Percentiles rank a stretch among this genome's conserved stretches.
phyloP scores from a whole-genome alignment of 1,284 basidiomycete genomes.

The Coriolopsis trogii region DNA sequence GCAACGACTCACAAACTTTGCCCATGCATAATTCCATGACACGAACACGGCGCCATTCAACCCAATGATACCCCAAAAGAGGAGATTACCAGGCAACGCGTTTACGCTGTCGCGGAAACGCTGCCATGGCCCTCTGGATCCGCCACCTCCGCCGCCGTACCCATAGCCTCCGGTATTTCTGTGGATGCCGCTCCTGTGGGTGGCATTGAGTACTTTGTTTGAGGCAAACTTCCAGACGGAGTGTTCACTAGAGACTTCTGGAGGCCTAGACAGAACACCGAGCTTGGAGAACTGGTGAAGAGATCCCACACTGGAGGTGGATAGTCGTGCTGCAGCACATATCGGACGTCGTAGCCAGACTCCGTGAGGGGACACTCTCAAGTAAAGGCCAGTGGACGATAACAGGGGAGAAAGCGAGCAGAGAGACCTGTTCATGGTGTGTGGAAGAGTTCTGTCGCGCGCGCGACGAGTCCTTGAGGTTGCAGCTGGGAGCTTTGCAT shows the following conservation, averaged over 20 bases:
- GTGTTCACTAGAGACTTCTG: not conserved
- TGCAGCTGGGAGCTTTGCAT: not conserved
- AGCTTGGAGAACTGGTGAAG: not conserved
- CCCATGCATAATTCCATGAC: constrained; percentile 43
- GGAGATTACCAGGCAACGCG: constrained; percentile 36
- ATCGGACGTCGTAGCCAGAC: constrained; percentile 2
- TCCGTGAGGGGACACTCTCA: not conserved
- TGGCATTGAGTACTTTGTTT: constrained; percentile 25
- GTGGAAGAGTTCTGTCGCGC: no score
- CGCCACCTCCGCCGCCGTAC: constrained; percentile 9
- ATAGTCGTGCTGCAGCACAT: constrained; percentile 1
- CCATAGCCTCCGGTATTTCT: constrained; percentile 9
- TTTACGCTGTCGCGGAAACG: constrained; percentile 35
- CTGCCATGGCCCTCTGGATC: constrained; percentile 25
- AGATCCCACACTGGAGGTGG: not conserved
- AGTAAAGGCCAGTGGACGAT: not conserved
- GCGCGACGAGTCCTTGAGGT: not conserved
- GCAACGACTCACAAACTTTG: constrained; percentile 40
- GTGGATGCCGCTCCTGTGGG: constrained; percentile 25
- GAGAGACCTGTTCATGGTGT: constrained; percentile 15
- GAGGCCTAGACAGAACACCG: constrained; percentile 1
- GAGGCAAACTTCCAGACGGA: constrained; percentile 26
- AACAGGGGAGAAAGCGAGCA: constrained; percentile 9
- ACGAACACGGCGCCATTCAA: constrained; percentile 48
- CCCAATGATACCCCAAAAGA: constrained; percentile 50